Evolutionary conservation across 2,329 filamentous ascomycete species (phyloP), one percentile per base, ranked within the genome.

Genomic region (Ceratocystis albifundus): DNA sequence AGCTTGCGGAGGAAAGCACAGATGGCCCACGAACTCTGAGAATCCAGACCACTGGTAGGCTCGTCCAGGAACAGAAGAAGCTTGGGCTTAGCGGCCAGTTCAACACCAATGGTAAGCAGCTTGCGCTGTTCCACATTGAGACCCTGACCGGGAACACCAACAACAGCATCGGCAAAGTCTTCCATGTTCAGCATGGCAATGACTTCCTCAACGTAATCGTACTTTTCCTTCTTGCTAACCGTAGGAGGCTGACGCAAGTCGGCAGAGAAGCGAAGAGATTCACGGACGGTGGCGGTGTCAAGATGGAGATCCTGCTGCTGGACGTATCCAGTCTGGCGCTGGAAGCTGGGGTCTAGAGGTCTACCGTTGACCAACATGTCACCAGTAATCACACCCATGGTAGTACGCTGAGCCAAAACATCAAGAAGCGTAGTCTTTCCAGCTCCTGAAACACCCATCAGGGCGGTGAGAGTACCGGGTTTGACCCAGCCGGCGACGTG

Each of bases 401-500:
- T 81, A 0, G 80, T 83, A 17, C 86, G 77, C 57, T 78, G 75
- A 1, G 77, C 77, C 3, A 79, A 71, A 1, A 74, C 75, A 65
- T 79, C 77, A 1, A 79, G 71, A 4, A 79, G 73, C 0, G 77
- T 79, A 1, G 77, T 79, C 70, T 79, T 79, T 0, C 77, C 77
- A 0, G 77, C 77, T 30, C 77, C 77, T 25, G 72, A 84, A 0
- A 85, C 83, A 50, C 86, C 84, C 83, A 86, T 86, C 4, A 95
- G 79, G 1, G 90, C 90, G 2, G 90, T 96, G 44, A 95, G 77
- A 0, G 89, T 95, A 36, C 91, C 91, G 0, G 91, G 91, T 74
- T 92, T 92, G 66, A 96, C 89, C 88, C 89, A 96, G 4, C 91
- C 91, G 70, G 89, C 84, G 1, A 96, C 88, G 66, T 91, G 78